Percentiles rank a stretch among this genome's conserved stretches.
Conservation (phyloP, 495 filamentous ascomycete species). For the Penicillium canescens region DNA sequence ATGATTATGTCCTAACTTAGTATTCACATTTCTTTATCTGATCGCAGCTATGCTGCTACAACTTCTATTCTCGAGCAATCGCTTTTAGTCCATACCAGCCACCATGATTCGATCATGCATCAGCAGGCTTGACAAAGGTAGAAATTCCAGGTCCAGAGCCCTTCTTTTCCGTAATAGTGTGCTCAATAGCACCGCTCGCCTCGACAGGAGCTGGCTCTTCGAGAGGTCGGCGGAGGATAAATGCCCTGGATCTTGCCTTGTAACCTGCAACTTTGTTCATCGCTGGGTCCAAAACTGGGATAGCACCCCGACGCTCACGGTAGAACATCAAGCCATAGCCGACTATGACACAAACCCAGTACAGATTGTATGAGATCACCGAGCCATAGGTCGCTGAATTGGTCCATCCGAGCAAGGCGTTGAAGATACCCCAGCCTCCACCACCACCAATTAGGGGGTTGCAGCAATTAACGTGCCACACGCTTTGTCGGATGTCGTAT, state of each 20-base stretch:
- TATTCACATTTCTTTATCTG: neutral
- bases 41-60: too few species aligned
- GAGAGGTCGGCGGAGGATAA: constrained; percentile 17
- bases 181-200: constrained; percentile 10
- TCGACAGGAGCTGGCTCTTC: constrained; percentile 8
- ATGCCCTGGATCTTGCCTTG: constrained; percentile 22
- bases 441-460: constrained; percentile 70
- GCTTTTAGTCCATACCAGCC: neutral
- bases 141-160: constrained; percentile 9
- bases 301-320: constrained; percentile 21
- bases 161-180: constrained; percentile 1
- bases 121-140: constrained; percentile 1
- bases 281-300: constrained; percentile 25
- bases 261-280: constrained; percentile 5
- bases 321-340: constrained; percentile 26
- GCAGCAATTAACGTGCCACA: constrained; percentile 95
- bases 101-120: neutral
- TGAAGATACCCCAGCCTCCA: constrained; percentile 89
- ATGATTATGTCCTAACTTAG: neutral
- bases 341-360: constrained; percentile 59
- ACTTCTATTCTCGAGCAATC: neutral
- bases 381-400: constrained; percentile 82
- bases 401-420: constrained; percentile 76
- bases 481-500: constrained; percentile 79
- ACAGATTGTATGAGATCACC: constrained; percentile 85